Evolutionary conservation across 2,329 filamentous ascomycete species (phyloP).

Genomic region (Juglanconis juglandina): DNA sequence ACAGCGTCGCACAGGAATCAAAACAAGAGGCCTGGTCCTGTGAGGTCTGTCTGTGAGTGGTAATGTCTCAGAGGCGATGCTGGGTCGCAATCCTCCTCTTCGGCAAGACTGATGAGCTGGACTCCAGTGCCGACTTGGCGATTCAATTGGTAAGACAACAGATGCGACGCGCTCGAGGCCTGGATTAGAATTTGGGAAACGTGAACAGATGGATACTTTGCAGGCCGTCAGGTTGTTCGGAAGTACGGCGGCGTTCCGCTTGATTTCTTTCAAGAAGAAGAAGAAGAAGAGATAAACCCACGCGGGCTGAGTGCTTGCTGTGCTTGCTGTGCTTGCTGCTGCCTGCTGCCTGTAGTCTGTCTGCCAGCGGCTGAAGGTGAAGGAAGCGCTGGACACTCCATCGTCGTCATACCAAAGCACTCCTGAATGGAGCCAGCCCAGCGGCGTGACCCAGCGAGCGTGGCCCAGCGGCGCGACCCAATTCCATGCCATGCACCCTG

Average conservation of each 20-base stretch:
- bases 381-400: no score
- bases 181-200: background rate
- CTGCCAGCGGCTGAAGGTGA: no score
- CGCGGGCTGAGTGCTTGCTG: background rate
- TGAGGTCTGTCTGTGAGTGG: background rate
- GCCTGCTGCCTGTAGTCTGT: no score
- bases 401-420: no score
- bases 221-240: background rate
- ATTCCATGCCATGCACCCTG: no score
- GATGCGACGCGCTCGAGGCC: background rate
- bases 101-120: background rate
- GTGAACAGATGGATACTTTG: background rate
- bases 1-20: background rate
- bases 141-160: background rate
- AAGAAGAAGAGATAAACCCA: background rate
- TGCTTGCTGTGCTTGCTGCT: background rate
- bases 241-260: background rate
- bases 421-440: no score
- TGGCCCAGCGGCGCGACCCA: no score
- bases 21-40: background rate
- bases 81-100: background rate
- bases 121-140: conserved; percentile 1
- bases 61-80: background rate
- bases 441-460: no score
- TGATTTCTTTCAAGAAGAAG: background rate